Evolutionary conservation across 2,329 filamentous ascomycete genomes (phyloP), one percentile per base, ranked within the genome.

Genomic region (Nemania sp.): DNA sequence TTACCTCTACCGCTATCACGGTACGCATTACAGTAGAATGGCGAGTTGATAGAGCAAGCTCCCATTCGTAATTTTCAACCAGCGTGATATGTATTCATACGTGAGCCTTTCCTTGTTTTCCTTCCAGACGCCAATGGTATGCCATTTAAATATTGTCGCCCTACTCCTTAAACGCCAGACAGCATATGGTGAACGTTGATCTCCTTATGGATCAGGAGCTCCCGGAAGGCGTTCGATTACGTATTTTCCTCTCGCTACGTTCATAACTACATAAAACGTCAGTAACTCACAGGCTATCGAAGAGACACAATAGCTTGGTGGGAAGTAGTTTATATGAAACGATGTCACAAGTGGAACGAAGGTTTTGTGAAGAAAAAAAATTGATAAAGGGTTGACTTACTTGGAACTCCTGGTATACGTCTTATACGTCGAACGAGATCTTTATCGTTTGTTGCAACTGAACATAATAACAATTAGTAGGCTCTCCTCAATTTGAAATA

Each of bases 221-320:
- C 92, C 90, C 5, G 93, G 93, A 64, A 97, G 77, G 70, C 93
- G 86, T 81, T 98, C 95, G 71, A 99, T 95, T 49, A 94, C 89
- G 77, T 97, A 98, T 77, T 97, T 97, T 47, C 91, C 92, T 71
- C 91, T 85, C 5, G 90, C 90, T 29, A 95, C 91, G 71, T 88
- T 92, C 81, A 97, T 83, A 68, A 91, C 62, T 66, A 50, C 17
- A 37, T 7, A 12, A n/a, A n/a, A 15, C 17, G 53, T 65, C 17
- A 65, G 58, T 48, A 43, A 57, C 12, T 18, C 18, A 20, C 11
- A 32, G 15, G 10, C 6, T 52, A 10, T 56, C 15, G n/a, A 37
- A 15, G 32, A 7, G 42, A 51, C 12, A 15, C 13, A 42, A 20
- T 15, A n/a, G 18, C 20, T n/a, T 13, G 11, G 17, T 29, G n/a